Conservation (phyloP, 75 land plant genomes). For the Larix kaempferi region DNA sequence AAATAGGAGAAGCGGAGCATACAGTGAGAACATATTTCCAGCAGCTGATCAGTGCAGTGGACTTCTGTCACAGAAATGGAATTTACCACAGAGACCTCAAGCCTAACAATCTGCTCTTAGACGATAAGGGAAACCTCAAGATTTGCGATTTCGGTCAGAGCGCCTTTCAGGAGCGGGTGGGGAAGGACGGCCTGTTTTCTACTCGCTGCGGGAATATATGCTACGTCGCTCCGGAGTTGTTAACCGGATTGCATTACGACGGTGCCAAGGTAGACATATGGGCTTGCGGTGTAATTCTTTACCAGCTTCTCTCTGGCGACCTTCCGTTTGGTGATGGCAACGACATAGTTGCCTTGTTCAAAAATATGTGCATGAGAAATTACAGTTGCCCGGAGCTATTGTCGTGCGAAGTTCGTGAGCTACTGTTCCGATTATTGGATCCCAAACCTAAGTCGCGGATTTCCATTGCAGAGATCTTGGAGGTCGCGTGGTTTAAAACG, state of each 20-base stretch:
- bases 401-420: too few species aligned
- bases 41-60: not conserved
- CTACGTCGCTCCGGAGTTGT: not conserved
- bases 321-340: too few species aligned
- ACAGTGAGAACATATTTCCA: not conserved
- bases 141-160: not conserved
- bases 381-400: not conserved
- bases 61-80: not conserved
- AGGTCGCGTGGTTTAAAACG: constrained; percentile 10
- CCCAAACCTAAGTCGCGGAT: constrained; percentile 35
- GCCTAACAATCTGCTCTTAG: not conserved
- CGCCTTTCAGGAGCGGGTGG: not conserved
- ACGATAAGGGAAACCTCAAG: not conserved
- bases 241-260: not conserved
- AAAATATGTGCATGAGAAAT: too few species aligned
- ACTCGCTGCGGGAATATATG: not conserved
- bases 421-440: constrained; percentile 23
- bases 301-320: not conserved
- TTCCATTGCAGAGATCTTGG: constrained; percentile 4
- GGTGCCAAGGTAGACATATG: not conserved
- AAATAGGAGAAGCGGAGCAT: not conserved
- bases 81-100: not conserved
- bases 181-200: not conserved
- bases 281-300: not conserved
- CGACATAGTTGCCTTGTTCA: too few species aligned